Evolutionary conservation across 106 monocot species (phyloP).

Genomic region (Phalaenopsis aphrodite): DNA sequence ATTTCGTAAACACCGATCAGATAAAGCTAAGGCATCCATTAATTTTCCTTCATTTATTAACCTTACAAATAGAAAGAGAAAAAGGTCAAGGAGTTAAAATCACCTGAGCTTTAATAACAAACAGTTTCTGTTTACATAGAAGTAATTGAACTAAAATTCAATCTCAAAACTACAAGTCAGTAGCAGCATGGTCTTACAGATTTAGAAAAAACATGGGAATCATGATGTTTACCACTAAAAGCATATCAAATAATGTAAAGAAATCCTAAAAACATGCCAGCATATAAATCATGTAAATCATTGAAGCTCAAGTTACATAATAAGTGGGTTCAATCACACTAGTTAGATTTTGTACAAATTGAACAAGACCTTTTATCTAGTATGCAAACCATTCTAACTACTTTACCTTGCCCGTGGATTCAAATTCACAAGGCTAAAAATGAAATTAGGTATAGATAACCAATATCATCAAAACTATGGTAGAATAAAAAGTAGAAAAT

Average conservation of each 20-base stretch:
- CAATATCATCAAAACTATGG: too few species aligned
- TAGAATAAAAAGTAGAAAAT: too few species aligned
- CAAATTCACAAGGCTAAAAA: not conserved
- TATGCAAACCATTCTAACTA: not conserved
- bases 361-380: not conserved
- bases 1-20: constrained; percentile 76
- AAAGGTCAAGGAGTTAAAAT: not conserved
- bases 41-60: constrained; percentile 85
- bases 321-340: not conserved
- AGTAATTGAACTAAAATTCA: not conserved
- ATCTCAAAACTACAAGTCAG: not conserved
- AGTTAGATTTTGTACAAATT: not conserved
- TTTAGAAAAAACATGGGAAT: not conserved
- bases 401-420: not conserved
- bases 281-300: not conserved
- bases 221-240: not conserved
- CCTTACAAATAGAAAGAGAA: constrained; percentile 31
- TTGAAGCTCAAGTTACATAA: not conserved
- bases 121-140: not conserved
- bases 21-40: constrained; percentile 88
- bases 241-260: not conserved
- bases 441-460: too few species aligned
- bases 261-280: not conserved
- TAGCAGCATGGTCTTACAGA: not conserved
- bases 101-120: not conserved